Percentiles rank a stretch among this genome's conserved stretches.
Evolutionary conservation across 208 protist species (phyloP).

Genomic region (Trypanosoma congolense): DNA sequence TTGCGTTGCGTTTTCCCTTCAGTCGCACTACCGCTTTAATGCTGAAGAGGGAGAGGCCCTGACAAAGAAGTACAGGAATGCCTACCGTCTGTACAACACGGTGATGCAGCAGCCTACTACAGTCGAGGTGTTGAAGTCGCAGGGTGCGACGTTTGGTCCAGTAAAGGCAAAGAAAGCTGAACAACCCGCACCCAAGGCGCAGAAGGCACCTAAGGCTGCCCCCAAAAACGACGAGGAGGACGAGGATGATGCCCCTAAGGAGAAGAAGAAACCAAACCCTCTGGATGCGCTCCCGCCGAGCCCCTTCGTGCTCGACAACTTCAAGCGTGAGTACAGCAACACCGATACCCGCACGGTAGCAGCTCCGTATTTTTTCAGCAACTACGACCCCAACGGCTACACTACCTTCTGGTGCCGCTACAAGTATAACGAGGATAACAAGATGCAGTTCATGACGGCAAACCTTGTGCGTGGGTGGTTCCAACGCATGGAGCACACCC

Average conservation of each 20-base stretch:
- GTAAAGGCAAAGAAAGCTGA: slow-evolving; percentile 37
- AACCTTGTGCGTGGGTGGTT: slow-evolving; percentile 81
- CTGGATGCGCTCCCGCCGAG: slow-evolving; percentile 40
- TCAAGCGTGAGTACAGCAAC: slow-evolving; percentile 80
- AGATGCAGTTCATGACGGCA: slow-evolving; percentile 82
- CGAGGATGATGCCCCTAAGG: slow-evolving; percentile 36
- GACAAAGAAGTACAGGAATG: slow-evolving; percentile 55
- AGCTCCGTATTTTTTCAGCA: slow-evolving; percentile 62
- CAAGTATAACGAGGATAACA: slow-evolving; percentile 84
- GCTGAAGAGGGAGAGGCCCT: slow-evolving; percentile 37
- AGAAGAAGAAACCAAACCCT: slow-evolving; percentile 59
- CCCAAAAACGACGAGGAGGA: slow-evolving; percentile 32
- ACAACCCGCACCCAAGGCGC: slow-evolving; percentile 6
- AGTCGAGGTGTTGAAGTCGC: slow-evolving; percentile 45
- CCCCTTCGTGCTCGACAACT: slow-evolving; percentile 64
- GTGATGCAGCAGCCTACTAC: slow-evolving; percentile 74
- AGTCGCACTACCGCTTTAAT: slow-evolving; percentile 47
- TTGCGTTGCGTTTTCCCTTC: slow-evolving; percentile 53
- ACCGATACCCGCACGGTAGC: slow-evolving; percentile 67
- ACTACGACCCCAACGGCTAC: slow-evolving; percentile 66
- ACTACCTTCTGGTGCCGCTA: slow-evolving; percentile 70
- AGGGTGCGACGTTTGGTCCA: slow-evolving; percentile 44
- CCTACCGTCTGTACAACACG: slow-evolving; percentile 71
- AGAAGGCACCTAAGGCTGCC: slow-evolving; percentile 8
- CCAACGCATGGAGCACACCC: slow-evolving; percentile 80